These are phyloP conservation scores for Tulasnella sp. DNA, from an alignment of 768 basidiomycete species.

Conservation along the genomic window DNA sequence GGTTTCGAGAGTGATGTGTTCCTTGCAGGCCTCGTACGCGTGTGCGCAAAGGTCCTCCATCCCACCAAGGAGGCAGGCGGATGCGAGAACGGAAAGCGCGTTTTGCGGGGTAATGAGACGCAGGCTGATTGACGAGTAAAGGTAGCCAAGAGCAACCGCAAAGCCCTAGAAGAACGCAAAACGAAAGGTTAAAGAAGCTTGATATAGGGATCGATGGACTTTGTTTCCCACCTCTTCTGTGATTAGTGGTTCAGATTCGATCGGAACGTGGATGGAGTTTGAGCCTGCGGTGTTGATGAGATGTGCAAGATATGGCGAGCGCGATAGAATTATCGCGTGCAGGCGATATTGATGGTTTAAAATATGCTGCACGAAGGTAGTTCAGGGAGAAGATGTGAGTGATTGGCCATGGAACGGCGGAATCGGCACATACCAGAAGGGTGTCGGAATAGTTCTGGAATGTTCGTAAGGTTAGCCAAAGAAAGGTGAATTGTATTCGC, in stretches of 20 bases:
- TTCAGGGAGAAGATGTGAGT: background rate
- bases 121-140: constrained; percentile 67
- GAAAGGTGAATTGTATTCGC: constrained; percentile 19
- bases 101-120: constrained; percentile 65
- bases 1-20: constrained; percentile 66
- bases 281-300: constrained; percentile 72
- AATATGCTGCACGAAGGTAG: constrained; percentile 8
- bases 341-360: constrained; percentile 46
- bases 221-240: constrained; percentile 61
- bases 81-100: constrained; percentile 76
- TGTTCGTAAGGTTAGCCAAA: background rate
- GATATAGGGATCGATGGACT: background rate
- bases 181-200: background rate
- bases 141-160: constrained; percentile 73
- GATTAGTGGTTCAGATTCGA: constrained; percentile 73
- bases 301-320: constrained; percentile 80
- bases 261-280: constrained; percentile 59
- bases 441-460: constrained; percentile 75
- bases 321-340: constrained; percentile 78
- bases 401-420: background rate
- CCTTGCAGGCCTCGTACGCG: constrained; percentile 69
- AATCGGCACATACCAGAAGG: constrained; percentile 44
- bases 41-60: constrained; percentile 79
- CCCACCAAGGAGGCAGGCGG: constrained; percentile 75
- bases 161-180: constrained; percentile 45